phyloP scores from a whole-genome alignment of 495 filamentous ascomycete species.

The Penicillium verhagenii region DNA sequence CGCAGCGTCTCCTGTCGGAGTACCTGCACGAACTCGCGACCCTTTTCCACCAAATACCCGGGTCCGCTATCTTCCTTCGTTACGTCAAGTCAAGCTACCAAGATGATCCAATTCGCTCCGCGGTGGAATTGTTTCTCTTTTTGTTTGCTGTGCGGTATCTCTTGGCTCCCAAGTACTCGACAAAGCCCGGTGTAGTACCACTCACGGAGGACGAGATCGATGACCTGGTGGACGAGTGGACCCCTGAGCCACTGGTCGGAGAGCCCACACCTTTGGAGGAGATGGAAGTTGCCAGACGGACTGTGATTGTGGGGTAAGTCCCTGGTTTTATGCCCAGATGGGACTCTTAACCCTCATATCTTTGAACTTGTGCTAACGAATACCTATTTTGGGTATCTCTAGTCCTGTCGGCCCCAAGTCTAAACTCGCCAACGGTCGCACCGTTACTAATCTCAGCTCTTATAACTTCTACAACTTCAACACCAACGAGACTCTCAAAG shows the following conservation, averaged over 20 bases:
- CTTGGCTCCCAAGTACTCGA: constrained; percentile 85
- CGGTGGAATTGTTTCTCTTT: constrained; percentile 91
- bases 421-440: constrained; percentile 85
- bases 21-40: constrained; percentile 64
- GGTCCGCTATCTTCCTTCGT: constrained; percentile 88
- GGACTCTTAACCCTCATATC: background rate
- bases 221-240: constrained; percentile 96
- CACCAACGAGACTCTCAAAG: constrained; percentile 85
- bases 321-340: background rate
- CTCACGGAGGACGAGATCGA: constrained; percentile 95
- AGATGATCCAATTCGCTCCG: constrained; percentile 90
- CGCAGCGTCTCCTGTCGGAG: constrained; percentile 65
- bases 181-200: constrained; percentile 82
- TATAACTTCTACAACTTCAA: constrained; percentile 98
- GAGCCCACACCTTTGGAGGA: constrained; percentile 70
- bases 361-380: constrained; percentile 14
- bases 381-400: constrained; percentile 1
- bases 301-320: constrained; percentile 80
- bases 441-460: constrained; percentile 86
- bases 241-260: constrained; percentile 85
- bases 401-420: constrained; percentile 88
- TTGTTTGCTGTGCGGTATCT: constrained; percentile 95
- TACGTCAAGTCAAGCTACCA: constrained; percentile 97
- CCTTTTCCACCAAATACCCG: constrained; percentile 84
- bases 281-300: constrained; percentile 77